These are phyloP conservation scores for Fragosphaeria purpurea DNA, from an alignment of 2,329 filamentous ascomycete genomes.

Conservation along the genomic window DNA sequence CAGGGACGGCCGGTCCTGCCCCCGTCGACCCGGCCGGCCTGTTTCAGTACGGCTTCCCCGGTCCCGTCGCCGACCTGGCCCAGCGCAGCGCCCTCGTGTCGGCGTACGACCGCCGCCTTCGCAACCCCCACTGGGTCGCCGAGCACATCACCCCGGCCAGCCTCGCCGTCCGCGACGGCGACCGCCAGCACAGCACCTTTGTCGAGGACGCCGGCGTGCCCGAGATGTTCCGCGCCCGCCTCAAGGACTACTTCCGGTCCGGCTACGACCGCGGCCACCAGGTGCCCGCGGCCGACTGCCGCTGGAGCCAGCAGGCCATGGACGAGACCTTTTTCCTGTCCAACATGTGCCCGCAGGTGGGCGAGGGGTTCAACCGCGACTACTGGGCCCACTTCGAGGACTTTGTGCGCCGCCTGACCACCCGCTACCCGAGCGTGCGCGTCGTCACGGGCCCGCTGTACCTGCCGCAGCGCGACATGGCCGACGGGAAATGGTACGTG, in stretches of 20 bases:
- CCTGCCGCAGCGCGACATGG: constrained; percentile 69
- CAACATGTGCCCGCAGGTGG: constrained; percentile 98
- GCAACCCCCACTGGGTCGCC: constrained; percentile 89
- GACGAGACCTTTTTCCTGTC: constrained; percentile 85
- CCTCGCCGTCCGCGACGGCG: constrained; percentile 61
- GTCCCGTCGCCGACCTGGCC: constrained; percentile 75
- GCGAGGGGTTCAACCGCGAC: constrained; percentile 95
- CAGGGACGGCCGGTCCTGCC: constrained; percentile 18
- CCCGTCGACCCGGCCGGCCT: constrained; percentile 66
- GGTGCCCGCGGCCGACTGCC: constrained; percentile 90
- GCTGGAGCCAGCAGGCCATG: constrained; percentile 92
- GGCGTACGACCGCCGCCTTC: constrained; percentile 77
- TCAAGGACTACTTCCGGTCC: constrained; percentile 89
- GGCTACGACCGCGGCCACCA: constrained; percentile 96
- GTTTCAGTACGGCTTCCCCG: constrained; percentile 85
- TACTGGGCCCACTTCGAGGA: constrained; percentile 99
- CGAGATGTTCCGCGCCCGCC: constrained; percentile 74
- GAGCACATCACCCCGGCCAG: constrained; percentile 94
- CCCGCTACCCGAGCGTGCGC: constrained; percentile 73
- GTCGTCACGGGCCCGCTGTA: constrained; percentile 93
- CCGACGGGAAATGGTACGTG: constrained; percentile 90
- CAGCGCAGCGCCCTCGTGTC: constrained; percentile 69
- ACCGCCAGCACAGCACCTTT: constrained; percentile 77
- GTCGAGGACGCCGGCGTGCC: constrained; percentile 73
- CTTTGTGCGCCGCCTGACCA: constrained; percentile 78